These are phyloP conservation scores for Pholiota molesta DNA, from an alignment of 768 basidiomycete species.

Conservation along the genomic window DNA sequence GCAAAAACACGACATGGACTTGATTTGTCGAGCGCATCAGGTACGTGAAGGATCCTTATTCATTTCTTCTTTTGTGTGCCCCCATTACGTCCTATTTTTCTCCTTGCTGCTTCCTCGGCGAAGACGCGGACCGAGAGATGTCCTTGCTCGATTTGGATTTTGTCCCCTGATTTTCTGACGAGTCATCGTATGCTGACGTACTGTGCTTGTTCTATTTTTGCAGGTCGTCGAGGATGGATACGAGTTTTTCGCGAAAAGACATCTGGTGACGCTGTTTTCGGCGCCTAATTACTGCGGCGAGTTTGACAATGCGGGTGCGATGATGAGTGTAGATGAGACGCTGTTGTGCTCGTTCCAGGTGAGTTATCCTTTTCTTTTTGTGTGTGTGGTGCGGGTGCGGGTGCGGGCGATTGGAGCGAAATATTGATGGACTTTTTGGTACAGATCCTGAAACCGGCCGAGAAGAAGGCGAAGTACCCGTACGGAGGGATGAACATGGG, in stretches of 20 bases:
- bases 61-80: too few relatives aligned
- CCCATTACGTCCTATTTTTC: neutral
- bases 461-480: constrained; percentile 96
- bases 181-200: constrained; percentile 8
- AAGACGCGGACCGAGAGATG: neutral
- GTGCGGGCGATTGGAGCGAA: too few relatives aligned
- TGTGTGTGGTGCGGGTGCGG: too few relatives aligned
- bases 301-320: constrained; percentile 99
- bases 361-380: constrained; percentile 13
- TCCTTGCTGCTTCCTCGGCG: neutral
- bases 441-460: constrained; percentile 97
- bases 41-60: constrained; percentile 42
- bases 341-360: constrained; percentile 98
- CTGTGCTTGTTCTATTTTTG: constrained; percentile 9
- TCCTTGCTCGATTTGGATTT: neutral
- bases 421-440: too few relatives aligned
- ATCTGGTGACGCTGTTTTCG: constrained; percentile 95
- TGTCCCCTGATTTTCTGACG: neutral
- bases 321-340: constrained; percentile 99
- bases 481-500: constrained; percentile 88
- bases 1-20: constrained; percentile 99
- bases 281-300: constrained; percentile 96
- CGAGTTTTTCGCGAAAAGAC: constrained; percentile 98
- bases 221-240: constrained; percentile 99
- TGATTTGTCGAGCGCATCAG: constrained; percentile 98